Evolutionary conservation across 176 grass and related monocot species (phyloP), one percentile per base, ranked within the genome.

Genomic region (Bothriochloa decipiens): DNA sequence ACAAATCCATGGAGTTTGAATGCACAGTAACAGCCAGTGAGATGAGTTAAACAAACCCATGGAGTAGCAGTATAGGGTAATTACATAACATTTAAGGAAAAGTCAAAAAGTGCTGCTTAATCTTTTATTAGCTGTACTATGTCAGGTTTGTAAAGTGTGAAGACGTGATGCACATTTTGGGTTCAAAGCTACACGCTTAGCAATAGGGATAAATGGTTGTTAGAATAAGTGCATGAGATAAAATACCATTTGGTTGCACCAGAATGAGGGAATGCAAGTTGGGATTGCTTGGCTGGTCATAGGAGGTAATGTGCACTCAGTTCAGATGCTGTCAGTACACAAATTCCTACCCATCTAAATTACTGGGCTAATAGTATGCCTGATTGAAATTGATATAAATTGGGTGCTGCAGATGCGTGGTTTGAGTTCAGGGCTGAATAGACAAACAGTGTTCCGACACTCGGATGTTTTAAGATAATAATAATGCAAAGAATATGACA

Each of bases 401-500:
- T 75, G 46, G 72, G 15, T 35, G 47, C 73, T 75, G 28, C 27
- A 53, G 46, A 49, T 75, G 27, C 12, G 0, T 15, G 7, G 45
- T 11, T 74, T 52, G 27, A 49, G 27, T 52, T 74, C 25, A 74
- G 45, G 15, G 15, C 49, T 74, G 45, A 29, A 32, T 52, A 74
- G 15, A 33, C 26, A 35, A 37, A 74, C 25, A 52, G 43, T 50
- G 11, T 18, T 15, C 8, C 72, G 27, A 1, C 65, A 20, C 5
- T 5, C 18, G 20, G 18, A 47, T 3, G 3, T 25, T 17, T 16
- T 29, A 72, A 23, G 13, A 57, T 29, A 32, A 20, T 46, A 17
- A 79, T 46, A 79, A 22, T 71, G 47, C 7, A 33, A 33, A 29
- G 16, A 72, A 72, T 46, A 46, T 72, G 70, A 28, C 42, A 67